Percentiles rank a stretch among this genome's conserved stretches.
Conservation (phyloP, 129 eudicot species). For the Ambrosia artemisiifolia region DNA sequence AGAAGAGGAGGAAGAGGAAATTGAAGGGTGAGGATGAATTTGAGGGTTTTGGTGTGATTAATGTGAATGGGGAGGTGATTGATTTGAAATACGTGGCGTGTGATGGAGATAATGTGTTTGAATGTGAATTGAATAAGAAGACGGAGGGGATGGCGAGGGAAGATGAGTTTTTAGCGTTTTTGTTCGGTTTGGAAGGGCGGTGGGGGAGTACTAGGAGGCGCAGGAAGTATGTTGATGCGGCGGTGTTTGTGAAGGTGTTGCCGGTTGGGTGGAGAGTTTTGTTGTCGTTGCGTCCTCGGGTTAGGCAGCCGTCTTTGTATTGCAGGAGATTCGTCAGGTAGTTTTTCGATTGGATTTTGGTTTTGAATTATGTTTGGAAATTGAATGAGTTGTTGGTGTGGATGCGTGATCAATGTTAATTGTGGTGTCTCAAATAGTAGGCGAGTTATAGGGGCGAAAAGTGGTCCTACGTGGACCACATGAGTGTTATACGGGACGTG, state of each 20-base stretch:
- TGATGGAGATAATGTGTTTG: conserved; percentile 2
- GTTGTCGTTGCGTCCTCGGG: conserved; percentile 23
- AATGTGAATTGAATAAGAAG: not conserved
- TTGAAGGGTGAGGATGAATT: not conserved
- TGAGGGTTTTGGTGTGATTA: conserved; percentile 3
- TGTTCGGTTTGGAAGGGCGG: conserved; percentile 18
- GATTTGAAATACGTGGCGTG: conserved; percentile 13
- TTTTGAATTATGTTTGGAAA: not conserved
- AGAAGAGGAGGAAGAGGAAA: conserved; percentile 3
- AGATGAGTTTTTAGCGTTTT: conserved; percentile 25
- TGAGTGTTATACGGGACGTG: too few relatives aligned
- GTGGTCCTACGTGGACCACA: too few relatives aligned
- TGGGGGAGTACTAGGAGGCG: conserved; percentile 25
- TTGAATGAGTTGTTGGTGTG: not conserved
- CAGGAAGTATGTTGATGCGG: conserved; percentile 25
- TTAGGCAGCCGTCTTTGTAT: conserved; percentile 2
- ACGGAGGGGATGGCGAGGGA: conserved; percentile 17
- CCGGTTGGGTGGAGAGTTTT: conserved; percentile 16
- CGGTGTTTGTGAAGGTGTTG: conserved; percentile 10
- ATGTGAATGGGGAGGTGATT: not conserved
- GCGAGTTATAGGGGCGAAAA: too few relatives aligned
- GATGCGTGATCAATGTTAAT: not conserved
- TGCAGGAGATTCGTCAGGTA: conserved; percentile 11
- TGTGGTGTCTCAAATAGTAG: not conserved
- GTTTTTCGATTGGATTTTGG: not conserved